These are phyloP conservation scores for Monosporascus sp. DNA, from an alignment of 2,329 filamentous ascomycete species.

Conservation along the genomic window DNA sequence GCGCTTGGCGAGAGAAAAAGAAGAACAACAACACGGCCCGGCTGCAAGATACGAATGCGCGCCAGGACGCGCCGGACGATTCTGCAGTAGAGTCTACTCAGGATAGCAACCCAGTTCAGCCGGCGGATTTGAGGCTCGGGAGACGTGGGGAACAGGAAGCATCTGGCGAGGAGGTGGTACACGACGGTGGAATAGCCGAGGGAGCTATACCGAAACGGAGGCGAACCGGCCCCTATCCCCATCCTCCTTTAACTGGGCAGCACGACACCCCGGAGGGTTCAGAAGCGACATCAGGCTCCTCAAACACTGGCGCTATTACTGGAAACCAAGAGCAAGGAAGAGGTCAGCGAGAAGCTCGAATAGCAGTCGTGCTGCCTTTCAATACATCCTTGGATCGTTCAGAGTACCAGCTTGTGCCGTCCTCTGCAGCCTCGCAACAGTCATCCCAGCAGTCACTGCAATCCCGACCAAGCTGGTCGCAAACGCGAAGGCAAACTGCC, in stretches of 20 bases:
- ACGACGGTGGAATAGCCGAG: not conserved
- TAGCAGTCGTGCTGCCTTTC: slow-evolving; percentile 16
- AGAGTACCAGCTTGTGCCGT: slow-evolving; percentile 11
- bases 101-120: slow-evolving; percentile 7
- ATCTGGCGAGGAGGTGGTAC: not conserved
- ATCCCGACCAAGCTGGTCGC: not conserved
- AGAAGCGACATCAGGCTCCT: not conserved
- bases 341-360: not conserved
- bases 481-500: slow-evolving; percentile 1
- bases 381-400: slow-evolving; percentile 11
- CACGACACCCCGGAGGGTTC: not conserved
- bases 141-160: not conserved
- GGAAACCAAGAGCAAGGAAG: not conserved
- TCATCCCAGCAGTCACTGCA: slow-evolving; percentile 9
- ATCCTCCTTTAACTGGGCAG: not conserved
- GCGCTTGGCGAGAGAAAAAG: slow-evolving; percentile 19
- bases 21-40: slow-evolving; percentile 1
- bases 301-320: not conserved
- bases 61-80: not conserved
- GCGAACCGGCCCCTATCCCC: not conserved
- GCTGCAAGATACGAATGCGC: slow-evolving; percentile 4
- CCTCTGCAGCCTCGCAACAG: slow-evolving; percentile 6
- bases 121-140: slow-evolving; percentile 1
- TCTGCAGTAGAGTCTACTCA: slow-evolving; percentile 6
- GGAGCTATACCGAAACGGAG: slow-evolving; percentile 4